A percentile compares a stretch with the other conserved stretches of the same genome.
Evolutionary conservation across 2,329 filamentous ascomycete species (phyloP).

Genomic region (Colletotrichum sp.): DNA sequence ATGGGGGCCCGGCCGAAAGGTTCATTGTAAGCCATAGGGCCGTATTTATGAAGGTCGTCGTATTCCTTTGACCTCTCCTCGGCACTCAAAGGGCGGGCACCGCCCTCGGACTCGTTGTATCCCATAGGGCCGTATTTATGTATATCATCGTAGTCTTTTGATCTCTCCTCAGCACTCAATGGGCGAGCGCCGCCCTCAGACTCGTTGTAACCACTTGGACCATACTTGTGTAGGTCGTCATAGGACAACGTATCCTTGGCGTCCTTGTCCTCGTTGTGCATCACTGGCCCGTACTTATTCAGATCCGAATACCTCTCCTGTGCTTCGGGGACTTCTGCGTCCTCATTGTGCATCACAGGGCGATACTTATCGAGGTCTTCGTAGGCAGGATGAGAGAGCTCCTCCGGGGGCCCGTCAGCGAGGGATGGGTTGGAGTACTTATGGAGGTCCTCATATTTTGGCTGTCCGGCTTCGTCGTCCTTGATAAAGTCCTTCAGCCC

Average conservation of each 20-base stretch:
- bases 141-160: constrained; percentile 44
- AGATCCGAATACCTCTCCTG: constrained; percentile 22
- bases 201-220: constrained; percentile 40
- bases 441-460: constrained; percentile 39
- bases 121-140: constrained; percentile 34
- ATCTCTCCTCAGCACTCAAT: constrained; percentile 38
- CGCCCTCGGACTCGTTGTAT: constrained; percentile 32
- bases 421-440: constrained; percentile 31
- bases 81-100: neutral
- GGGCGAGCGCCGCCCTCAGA: constrained; percentile 34
- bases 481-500: constrained; percentile 6
- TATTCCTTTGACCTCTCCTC: constrained; percentile 43
- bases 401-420: constrained; percentile 21
- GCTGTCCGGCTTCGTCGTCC: neutral
- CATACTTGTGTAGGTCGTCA: constrained; percentile 41
- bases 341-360: constrained; percentile 38
- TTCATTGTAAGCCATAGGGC: constrained; percentile 22
- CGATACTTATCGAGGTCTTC: constrained; percentile 41
- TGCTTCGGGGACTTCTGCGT: constrained; percentile 12
- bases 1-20: constrained; percentile 22
- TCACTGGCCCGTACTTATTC: constrained; percentile 22
- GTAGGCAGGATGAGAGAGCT: constrained; percentile 30
- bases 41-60: constrained; percentile 46
- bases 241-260: constrained; percentile 45
- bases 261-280: constrained; percentile 35